phyloP scores from a whole-genome alignment of 2,329 filamentous ascomycete species.

The Nectriaceae sp. region DNA sequence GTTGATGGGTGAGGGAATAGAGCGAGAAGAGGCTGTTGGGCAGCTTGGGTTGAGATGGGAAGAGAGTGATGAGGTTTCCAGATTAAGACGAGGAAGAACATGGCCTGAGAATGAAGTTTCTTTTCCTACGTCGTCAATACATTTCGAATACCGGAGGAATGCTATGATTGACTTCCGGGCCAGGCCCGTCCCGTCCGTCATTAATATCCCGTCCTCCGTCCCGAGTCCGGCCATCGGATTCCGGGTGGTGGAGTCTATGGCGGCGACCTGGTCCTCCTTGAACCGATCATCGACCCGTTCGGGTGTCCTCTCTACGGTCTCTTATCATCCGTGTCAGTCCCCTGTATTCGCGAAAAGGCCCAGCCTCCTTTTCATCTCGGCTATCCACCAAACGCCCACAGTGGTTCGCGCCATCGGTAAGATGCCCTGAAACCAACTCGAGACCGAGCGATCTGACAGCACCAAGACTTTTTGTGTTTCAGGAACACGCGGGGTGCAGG shows the following conservation, averaged over 20 bases:
- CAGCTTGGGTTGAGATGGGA: no score
- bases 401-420: not conserved
- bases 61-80: no score
- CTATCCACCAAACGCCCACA: not conserved
- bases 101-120: no score
- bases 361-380: not conserved
- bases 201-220: not conserved
- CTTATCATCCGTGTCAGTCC: no score
- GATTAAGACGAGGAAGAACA: no score
- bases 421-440: not conserved
- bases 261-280: not conserved
- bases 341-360: no score
- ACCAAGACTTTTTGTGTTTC: not conserved
- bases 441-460: not conserved
- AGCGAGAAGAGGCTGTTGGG: no score
- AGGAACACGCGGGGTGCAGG: not conserved
- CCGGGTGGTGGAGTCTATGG: not conserved
- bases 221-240: not conserved
- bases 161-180: not conserved
- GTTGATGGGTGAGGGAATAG: no score
- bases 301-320: no score
- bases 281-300: no score
- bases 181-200: not conserved
- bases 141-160: no score
- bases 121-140: no score